Base-by-base conservation (phyloP, 1,139 yeast species). In the Candida neerlandica region DNA sequence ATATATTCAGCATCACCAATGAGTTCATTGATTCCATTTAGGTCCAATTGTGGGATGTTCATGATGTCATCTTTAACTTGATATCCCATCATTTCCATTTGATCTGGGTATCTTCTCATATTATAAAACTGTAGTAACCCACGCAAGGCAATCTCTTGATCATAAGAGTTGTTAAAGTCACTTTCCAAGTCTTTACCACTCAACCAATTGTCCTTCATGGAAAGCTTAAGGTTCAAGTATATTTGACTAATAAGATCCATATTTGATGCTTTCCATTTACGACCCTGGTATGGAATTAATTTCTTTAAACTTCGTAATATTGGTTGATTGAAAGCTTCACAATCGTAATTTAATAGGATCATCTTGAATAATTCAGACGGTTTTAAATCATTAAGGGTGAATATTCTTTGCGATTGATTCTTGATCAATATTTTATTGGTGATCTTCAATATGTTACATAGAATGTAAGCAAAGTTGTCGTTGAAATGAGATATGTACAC, bases 191-290 rank as follows among this genome's bases (percentile, higher is more conserved):
- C 97, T 51, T 80, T 80, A 0, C 97, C 96, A 50, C 91, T 85
- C 27, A 94, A 76, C 99, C 99, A 94, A 59, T 85, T 86, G 61
- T 92, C 98, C 52, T 85, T 80, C 46, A 94, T 69, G 15, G 84
- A 81, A 30, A 92, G 71, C 55, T 84, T 80, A 58, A 91, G 81
- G 60, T 89, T 85, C 43, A 94, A 69, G 61, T 89, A 94, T 1
- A 94, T 91, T 53, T 89, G 85, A 0, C 97, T 90, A 6, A 95
- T 89, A 49, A 94, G 72, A 58, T 91, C 97, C 98, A 95, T 94
- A 63, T 94, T 95, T 55, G 84, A 81, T 12, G 91, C 82, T 58
- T 91, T 86, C 99, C 99, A 94, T 65, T 92, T 91, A 52, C 96
- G 82, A 16, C 97, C 97, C 58, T 89, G 92, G 65, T 86, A 90